Evolutionary conservation across 129 eudicot species (phyloP), one percentile per base, ranked within the genome.

Genomic region (Silybum marianum): DNA sequence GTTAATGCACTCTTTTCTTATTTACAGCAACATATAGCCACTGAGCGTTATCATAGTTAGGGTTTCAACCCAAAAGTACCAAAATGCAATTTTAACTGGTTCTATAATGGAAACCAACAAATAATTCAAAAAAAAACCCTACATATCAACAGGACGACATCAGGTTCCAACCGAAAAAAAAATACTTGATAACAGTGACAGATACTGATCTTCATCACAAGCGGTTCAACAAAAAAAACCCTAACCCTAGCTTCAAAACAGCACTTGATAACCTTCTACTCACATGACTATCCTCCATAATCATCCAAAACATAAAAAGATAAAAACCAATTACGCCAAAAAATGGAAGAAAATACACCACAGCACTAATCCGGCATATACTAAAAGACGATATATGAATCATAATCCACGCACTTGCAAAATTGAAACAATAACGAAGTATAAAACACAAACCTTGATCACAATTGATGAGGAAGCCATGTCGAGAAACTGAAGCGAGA

Each of bases 391-490:
- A 78, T 28, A 78, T 28, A 13, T 9, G n/a, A 70, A 11, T 36
- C 65, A 54, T 13, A 70, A 60, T 26, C 28, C 68, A 81, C 21
- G 46, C 23, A 40, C 1, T 11, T 42, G 60, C 13, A 26, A 25
- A 40, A 65, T 4, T 12, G 22, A 40, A 63, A 4, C 62, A 25
- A 16, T 13, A 82, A 40, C 24, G 25, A 71, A 71, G 40, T 38
- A 38, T 38, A 0, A 38, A 23, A 36, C 62, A 83, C 82, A 0
- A 83, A 83, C 86, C 86, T 83, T 83, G 78, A 83, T 83, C 42
- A 83, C 86, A 34, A 83, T 77, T 14, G 86, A 75, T 8, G 81
- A 75, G 76, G 85, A 77, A 68, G 82, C 82, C 86, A 83, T 83
- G 67, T 83, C 48, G 68, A 77, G 70, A 77, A 4, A 83, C 77